Evolutionary conservation across 805 yeast genomes (phyloP).

Genomic region (Candida glaebosa): DNA sequence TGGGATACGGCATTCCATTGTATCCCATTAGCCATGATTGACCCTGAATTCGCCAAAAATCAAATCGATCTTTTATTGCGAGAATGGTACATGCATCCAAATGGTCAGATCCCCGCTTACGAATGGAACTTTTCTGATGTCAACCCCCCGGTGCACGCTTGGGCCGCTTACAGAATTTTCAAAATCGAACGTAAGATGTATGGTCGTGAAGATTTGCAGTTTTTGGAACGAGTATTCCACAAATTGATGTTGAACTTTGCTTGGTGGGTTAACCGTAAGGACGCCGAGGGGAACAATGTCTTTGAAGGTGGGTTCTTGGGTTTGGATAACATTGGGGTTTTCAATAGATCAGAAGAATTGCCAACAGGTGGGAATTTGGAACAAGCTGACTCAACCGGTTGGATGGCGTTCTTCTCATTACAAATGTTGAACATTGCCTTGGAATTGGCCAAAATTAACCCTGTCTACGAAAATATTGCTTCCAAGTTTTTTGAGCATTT

Average conservation of each 20-base stretch:
- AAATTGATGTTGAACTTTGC: conserved; percentile 84
- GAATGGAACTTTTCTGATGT: conserved; percentile 96
- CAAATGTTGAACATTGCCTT: conserved; percentile 91
- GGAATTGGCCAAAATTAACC: conserved; percentile 80
- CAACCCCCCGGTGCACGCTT: conserved; percentile 97
- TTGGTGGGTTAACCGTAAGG: conserved; percentile 97
- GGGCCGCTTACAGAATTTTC: conserved; percentile 87
- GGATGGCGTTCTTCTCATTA: conserved; percentile 93
- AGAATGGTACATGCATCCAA: conserved; percentile 98
- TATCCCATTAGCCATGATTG: conserved; percentile 88
- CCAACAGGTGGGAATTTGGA: conserved; percentile 90
- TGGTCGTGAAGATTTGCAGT: conserved; percentile 75
- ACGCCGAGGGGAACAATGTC: conserved; percentile 78
- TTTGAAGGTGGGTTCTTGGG: conserved; percentile 96
- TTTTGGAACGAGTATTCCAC: conserved; percentile 90
- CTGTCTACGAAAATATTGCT: conserved; percentile 90
- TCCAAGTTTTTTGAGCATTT: conserved; percentile 93
- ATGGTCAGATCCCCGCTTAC: conserved; percentile 96
- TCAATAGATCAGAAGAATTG: conserved; percentile 87
- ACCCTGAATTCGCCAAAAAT: conserved; percentile 85
- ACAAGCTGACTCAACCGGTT: conserved; percentile 95
- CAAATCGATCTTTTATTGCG: conserved; percentile 83
- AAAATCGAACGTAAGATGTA: conserved; percentile 84
- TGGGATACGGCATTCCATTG: conserved; percentile 98
- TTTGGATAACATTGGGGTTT: conserved; percentile 86